Percentiles rank a stretch among this genome's conserved stretches.
Conservation (phyloP, 352 stramenopile genomes). For the Pythium guiyangense region DNA sequence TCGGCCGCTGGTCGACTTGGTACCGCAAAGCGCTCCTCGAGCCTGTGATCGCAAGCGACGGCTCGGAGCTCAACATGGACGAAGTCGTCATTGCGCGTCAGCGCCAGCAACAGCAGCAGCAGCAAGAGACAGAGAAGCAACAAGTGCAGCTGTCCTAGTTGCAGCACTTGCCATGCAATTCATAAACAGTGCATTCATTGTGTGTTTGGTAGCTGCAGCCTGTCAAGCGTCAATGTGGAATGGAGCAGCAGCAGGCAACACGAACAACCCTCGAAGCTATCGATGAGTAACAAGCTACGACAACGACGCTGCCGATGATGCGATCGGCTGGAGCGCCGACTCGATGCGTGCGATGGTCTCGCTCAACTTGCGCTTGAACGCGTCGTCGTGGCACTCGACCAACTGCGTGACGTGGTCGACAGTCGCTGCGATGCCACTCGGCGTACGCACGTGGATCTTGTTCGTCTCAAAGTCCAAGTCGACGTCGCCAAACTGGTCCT, state of each 20-base stretch:
- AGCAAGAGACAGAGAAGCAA: constrained; percentile 6
- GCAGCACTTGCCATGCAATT: background rate
- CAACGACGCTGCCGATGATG: no score
- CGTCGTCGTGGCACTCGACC: constrained; percentile 66
- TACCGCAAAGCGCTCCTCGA: constrained; percentile 74
- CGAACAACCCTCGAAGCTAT: no score
- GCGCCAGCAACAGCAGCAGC: no score
- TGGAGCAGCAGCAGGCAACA: background rate
- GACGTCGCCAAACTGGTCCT: constrained; percentile 85
- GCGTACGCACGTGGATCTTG: constrained; percentile 83
- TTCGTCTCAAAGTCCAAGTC: constrained; percentile 86
- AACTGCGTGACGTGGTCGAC: constrained; percentile 58
- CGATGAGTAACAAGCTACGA: no score
- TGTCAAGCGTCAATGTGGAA: background rate
- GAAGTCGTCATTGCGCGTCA: constrained; percentile 63
- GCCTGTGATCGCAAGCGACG: constrained; percentile 74
- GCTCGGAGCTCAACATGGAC: constrained; percentile 80
- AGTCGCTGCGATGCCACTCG: constrained; percentile 56
- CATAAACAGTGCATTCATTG: no score
- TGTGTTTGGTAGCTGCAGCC: no score
- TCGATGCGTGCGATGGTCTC: constrained; percentile 65
- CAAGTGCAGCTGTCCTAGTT: background rate
- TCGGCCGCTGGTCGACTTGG: constrained; percentile 72
- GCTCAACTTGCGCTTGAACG: constrained; percentile 70
- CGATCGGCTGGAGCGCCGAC: constrained; percentile 57